These are phyloP conservation scores for Cystofilobasidium macerans DNA, from an alignment of 768 basidiomycete genomes.

Conservation along the genomic window DNA sequence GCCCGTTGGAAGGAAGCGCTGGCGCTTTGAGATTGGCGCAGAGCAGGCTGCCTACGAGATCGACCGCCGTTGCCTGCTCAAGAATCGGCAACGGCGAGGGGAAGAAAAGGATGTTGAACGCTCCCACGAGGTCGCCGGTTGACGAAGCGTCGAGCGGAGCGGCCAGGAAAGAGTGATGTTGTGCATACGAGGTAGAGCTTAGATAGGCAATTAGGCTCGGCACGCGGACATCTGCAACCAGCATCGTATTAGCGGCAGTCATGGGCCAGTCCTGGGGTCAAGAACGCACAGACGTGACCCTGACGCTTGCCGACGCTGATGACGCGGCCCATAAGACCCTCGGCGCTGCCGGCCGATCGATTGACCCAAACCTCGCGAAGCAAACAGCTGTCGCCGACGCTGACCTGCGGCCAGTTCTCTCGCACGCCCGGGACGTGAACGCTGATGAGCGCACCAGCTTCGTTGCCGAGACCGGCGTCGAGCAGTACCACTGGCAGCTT, in stretches of 20 bases:
- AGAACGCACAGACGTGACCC: slow-evolving; percentile 28
- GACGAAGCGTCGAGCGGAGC: too few relatives aligned
- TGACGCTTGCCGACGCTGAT: slow-evolving; percentile 31
- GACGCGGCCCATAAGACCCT: slow-evolving; percentile 35
- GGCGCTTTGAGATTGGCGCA: too few relatives aligned
- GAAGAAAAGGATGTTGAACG: slow-evolving; percentile 22
- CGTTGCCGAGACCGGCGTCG: background rate
- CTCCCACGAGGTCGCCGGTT: too few relatives aligned
- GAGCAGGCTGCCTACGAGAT: too few relatives aligned
- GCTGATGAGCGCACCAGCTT: background rate
- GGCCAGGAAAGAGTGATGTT: too few relatives aligned
- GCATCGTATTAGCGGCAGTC: background rate
- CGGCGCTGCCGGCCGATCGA: slow-evolving; percentile 26
- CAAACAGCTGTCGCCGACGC: slow-evolving; percentile 34
- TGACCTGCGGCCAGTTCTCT: slow-evolving; percentile 37
- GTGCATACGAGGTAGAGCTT: slow-evolving; percentile 9
- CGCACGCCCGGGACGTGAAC: slow-evolving; percentile 33
- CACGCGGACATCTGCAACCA: too few relatives aligned
- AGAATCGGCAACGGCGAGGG: slow-evolving; percentile 7
- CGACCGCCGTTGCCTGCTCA: slow-evolving; percentile 22
- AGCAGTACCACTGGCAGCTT: background rate
- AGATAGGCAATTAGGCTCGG: too few relatives aligned
- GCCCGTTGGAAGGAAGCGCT: slow-evolving; percentile 31
- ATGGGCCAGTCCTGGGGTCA: slow-evolving; percentile 15
- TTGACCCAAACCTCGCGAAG: slow-evolving; percentile 32